A percentile compares a stretch with the other conserved stretches of the same genome.
Evolutionary conservation across 371 early-diverging fungal genomes (phyloP).

Genomic region (Mucor sp.): DNA sequence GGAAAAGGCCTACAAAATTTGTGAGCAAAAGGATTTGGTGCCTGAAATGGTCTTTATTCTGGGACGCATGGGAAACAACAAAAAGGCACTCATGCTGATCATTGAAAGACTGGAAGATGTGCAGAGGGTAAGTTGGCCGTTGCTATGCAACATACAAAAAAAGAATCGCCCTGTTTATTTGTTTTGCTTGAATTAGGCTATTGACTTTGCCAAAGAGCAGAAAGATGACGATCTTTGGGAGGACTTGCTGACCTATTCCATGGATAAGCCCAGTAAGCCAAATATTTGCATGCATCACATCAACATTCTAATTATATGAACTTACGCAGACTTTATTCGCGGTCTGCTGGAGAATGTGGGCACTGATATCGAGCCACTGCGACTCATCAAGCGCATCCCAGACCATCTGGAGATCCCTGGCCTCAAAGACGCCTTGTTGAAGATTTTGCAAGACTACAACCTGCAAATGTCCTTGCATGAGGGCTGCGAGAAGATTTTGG

Average conservation of each 20-base stretch:
- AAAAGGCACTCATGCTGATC: slow-evolving; percentile 88
- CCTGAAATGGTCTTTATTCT: slow-evolving; percentile 95
- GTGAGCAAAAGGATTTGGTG: slow-evolving; percentile 84
- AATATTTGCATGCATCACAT: neutral
- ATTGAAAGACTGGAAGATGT: slow-evolving; percentile 89
- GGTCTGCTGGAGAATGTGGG: slow-evolving; percentile 90
- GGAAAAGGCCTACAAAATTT: slow-evolving; percentile 81
- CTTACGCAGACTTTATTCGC: slow-evolving; percentile 75
- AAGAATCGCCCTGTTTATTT: neutral
- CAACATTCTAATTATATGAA: neutral
- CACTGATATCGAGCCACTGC: slow-evolving; percentile 81
- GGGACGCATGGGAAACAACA: slow-evolving; percentile 96
- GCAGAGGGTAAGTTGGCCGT: slow-evolving; percentile 61
- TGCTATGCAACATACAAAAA: neutral
- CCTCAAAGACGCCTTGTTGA: slow-evolving; percentile 76
- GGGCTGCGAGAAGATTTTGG: slow-evolving; percentile 86
- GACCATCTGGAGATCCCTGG: slow-evolving; percentile 79
- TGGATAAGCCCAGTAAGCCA: slow-evolving; percentile 80
- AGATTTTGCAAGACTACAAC: slow-evolving; percentile 87
- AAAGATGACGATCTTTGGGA: slow-evolving; percentile 95
- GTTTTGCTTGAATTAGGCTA: slow-evolving; percentile 63
- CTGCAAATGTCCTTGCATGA: slow-evolving; percentile 85
- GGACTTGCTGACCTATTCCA: slow-evolving; percentile 84
- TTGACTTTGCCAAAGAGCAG: slow-evolving; percentile 96
- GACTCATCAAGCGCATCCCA: slow-evolving; percentile 81